A percentile compares a stretch with the other conserved stretches of the same genome.
These are phyloP conservation scores for Calonectria multiphialidica DNA, from an alignment of 2,329 filamentous ascomycete genomes.

Conservation along the genomic window DNA sequence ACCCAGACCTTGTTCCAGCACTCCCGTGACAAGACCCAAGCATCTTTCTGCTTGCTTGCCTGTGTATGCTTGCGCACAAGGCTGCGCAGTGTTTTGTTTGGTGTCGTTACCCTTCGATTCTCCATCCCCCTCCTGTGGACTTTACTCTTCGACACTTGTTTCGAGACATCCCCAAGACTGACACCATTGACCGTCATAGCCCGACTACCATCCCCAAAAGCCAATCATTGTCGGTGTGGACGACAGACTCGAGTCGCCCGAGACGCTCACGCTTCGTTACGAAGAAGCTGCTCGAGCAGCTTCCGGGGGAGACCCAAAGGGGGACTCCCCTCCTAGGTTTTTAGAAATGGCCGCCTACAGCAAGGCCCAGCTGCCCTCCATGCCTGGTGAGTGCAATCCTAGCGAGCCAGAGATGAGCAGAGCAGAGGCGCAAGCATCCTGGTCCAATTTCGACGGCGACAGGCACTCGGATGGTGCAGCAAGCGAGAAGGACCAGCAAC, in stretches of 20 bases:
- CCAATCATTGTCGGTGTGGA: slow-evolving; percentile 67
- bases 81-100: slow-evolving; percentile 30
- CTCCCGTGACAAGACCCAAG: slow-evolving; percentile 38
- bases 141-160: slow-evolving; percentile 28
- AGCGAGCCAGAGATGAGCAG: background rate
- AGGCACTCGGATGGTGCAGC: background rate
- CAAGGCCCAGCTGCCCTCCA: slow-evolving; percentile 80
- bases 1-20: slow-evolving; percentile 49
- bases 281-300: slow-evolving; percentile 67
- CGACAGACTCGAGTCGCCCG: slow-evolving; percentile 68
- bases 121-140: slow-evolving; percentile 29
- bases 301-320: slow-evolving; percentile 65
- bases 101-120: slow-evolving; percentile 22
- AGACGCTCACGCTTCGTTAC: slow-evolving; percentile 68
- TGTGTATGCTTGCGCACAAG: slow-evolving; percentile 28
- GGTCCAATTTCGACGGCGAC: background rate
- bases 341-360: slow-evolving; percentile 69
- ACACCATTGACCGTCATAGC: slow-evolving; percentile 52
- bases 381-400: slow-evolving; percentile 78
- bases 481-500: background rate
- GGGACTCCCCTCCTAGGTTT: slow-evolving; percentile 65
- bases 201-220: slow-evolving; percentile 65
- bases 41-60: slow-evolving; percentile 36
- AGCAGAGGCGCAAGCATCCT: background rate
- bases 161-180: slow-evolving; percentile 40